Evolutionary conservation across 2,329 filamentous ascomycete species (phyloP).

Genomic region (Cytospora paraplurivora): DNA sequence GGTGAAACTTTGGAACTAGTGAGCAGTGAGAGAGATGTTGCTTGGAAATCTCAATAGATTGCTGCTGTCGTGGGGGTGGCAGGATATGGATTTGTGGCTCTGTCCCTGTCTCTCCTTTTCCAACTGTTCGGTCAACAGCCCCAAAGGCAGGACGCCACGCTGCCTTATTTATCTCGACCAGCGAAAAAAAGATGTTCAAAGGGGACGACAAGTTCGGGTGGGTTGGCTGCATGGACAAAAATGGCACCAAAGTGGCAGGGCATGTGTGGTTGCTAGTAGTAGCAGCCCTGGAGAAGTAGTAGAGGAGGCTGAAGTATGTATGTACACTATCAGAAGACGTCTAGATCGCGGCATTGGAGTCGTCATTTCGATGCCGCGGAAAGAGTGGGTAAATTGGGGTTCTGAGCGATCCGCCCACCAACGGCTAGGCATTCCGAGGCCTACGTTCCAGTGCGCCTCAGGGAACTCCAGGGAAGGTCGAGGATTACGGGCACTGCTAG

Average conservation of each 20-base stretch:
- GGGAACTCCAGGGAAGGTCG: too few relatives aligned
- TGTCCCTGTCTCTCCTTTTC: background rate
- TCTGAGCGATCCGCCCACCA: background rate
- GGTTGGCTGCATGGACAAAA: background rate
- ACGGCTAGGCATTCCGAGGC: background rate
- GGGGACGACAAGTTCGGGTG: background rate
- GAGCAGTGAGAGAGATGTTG: background rate
- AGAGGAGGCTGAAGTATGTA: background rate
- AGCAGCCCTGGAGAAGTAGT: background rate
- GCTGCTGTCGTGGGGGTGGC: background rate
- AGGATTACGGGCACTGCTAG: too few relatives aligned
- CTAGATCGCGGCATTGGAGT: background rate
- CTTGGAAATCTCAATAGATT: background rate
- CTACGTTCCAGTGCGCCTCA: background rate
- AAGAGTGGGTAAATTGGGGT: background rate
- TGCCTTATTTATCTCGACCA: background rate
- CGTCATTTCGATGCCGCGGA: background rate
- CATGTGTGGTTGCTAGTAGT: too few relatives aligned
- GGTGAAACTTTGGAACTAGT: background rate
- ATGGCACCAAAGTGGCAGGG: background rate
- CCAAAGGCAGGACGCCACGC: background rate
- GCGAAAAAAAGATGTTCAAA: background rate
- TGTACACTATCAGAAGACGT: background rate
- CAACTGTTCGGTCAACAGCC: background rate
- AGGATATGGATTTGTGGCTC: background rate